Base-by-base conservation (phyloP, 139 green algal genomes). In the Nannochloris sp. region DNA sequence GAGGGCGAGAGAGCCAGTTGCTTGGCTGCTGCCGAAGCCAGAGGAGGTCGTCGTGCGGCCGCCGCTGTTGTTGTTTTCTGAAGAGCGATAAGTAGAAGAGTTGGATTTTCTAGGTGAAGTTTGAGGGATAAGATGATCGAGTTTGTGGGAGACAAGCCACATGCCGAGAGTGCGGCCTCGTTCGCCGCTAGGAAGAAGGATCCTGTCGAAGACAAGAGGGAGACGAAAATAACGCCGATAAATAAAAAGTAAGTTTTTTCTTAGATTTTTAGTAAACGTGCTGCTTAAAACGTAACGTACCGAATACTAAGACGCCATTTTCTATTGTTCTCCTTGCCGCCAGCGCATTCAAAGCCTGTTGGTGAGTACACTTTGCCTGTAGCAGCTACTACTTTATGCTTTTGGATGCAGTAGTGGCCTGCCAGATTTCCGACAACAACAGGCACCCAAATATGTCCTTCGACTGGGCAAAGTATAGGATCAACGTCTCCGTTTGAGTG, bases 261-360 rank as follows among this genome's bases (percentile, higher is more conserved):
- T 51, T 19, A 19, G 42, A 51, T 27, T 31, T 12, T 29, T 60
- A 27, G 14, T 13, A 12, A 38, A 38, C 14, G 14, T 29, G n/a
- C 12, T 48, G 34, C 14, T 29, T 13, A 13, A 60, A 13, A 29
- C 12, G 14, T 48, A 47, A 15, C 25, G 9, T 30, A 64, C 46
- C 63, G 37, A 4, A 70, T 32, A 44, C 42, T 53, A 3, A 48
- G 24, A 8, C 63, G 27, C 63, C 63, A 70, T 59, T 70, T 70
- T 31, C 63, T 57, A 45, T 38, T 48, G 12, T 15, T 13, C n/a
- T 36, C 63, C 46, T 62, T 70, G 23, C 63, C 63, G 4, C 46
- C 63, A 19, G n/a, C 4, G 0, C 10, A 25, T 45, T 70, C 63
- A 70, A 70, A 70, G 19, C 14, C 42, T 32, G 63, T 70, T 42